These are phyloP conservation scores for Ramaria rubella DNA, from an alignment of 768 basidiomycete species.

Conservation along the genomic window DNA sequence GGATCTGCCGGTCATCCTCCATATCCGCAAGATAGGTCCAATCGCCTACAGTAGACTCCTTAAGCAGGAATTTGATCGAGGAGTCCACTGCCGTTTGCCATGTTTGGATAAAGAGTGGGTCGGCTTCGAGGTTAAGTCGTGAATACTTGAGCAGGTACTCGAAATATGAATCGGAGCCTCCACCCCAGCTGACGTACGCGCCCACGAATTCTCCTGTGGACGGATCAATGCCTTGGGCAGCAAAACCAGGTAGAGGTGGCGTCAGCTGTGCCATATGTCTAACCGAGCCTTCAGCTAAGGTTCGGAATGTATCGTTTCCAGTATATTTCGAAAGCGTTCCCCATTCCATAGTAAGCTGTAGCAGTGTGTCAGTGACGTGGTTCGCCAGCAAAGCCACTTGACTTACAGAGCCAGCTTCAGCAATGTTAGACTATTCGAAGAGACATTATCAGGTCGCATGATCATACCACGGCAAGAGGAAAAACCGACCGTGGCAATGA, in stretches of 20 bases:
- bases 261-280: conserved; percentile 40
- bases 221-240: conserved; percentile 55
- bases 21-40: conserved; percentile 62
- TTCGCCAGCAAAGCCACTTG: not conserved
- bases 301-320: conserved; percentile 51
- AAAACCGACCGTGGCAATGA: conserved; percentile 24
- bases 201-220: conserved; percentile 41
- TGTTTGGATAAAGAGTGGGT: conserved; percentile 55
- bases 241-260: conserved; percentile 37
- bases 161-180: conserved; percentile 69
- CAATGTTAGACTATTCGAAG: conserved; percentile 16
- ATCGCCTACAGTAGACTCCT: conserved; percentile 62
- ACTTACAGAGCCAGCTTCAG: conserved; percentile 39
- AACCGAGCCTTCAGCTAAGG: conserved; percentile 46
- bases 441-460: too few relatives aligned
- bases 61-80: conserved; percentile 51
- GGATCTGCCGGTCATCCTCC: conserved; percentile 39
- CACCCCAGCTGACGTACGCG: conserved; percentile 51
- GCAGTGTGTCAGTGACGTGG: too few relatives aligned
- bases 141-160: conserved; percentile 73
- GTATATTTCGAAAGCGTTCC: conserved; percentile 47
- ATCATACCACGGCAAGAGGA: not conserved
- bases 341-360: conserved; percentile 12
- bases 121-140: conserved; percentile 58
- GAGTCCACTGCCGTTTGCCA: conserved; percentile 70